phyloP scores from a whole-genome alignment of 2,329 filamentous ascomycete species.

The Pseudogymnoascus pannorum region DNA sequence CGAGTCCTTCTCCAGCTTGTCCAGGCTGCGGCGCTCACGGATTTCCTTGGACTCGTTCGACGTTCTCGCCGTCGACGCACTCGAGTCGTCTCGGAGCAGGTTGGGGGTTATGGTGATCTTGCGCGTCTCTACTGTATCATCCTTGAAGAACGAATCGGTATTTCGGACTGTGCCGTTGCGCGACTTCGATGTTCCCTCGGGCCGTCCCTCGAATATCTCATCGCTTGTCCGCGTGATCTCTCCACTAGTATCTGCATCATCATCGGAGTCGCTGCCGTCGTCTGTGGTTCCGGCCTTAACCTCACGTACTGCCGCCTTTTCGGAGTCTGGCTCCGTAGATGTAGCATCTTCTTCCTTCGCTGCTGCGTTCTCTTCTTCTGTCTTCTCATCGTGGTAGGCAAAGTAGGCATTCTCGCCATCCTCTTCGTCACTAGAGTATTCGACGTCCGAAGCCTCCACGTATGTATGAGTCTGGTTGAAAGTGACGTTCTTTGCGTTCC shows the following conservation, averaged over 20 bases:
- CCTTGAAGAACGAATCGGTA: conserved; percentile 95
- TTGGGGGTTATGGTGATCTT: conserved; percentile 97
- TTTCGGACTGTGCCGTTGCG: conserved; percentile 83
- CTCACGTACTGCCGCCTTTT: conserved; percentile 33
- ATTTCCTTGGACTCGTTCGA: conserved; percentile 41
- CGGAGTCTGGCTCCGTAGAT: conserved; percentile 32
- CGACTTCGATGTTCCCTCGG: conserved; percentile 53
- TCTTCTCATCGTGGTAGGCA: conserved; percentile 39
- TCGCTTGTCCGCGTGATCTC: conserved; percentile 51
- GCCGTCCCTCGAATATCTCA: conserved; percentile 54
- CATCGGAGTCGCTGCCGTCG: conserved; percentile 8
- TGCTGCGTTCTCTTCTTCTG: conserved; percentile 23
- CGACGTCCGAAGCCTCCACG: conserved; percentile 63
- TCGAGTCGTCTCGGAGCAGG: conserved; percentile 72
- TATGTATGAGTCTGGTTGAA: conserved; percentile 61
- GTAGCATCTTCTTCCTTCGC: conserved; percentile 31
- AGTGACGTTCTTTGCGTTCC: conserved; percentile 64
- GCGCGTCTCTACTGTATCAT: conserved; percentile 88
- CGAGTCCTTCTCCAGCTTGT: conserved; percentile 64
- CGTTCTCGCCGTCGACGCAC: conserved; percentile 30
- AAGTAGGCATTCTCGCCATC: conserved; percentile 40
- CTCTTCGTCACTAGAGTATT: conserved; percentile 60
- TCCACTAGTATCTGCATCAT: conserved; percentile 22
- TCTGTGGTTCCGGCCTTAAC: conserved; percentile 10
- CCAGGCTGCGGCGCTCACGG: conserved; percentile 60